Evolutionary conservation across 78 protist genomes (phyloP).

Genomic region (Mantamonas sphyraenae): DNA sequence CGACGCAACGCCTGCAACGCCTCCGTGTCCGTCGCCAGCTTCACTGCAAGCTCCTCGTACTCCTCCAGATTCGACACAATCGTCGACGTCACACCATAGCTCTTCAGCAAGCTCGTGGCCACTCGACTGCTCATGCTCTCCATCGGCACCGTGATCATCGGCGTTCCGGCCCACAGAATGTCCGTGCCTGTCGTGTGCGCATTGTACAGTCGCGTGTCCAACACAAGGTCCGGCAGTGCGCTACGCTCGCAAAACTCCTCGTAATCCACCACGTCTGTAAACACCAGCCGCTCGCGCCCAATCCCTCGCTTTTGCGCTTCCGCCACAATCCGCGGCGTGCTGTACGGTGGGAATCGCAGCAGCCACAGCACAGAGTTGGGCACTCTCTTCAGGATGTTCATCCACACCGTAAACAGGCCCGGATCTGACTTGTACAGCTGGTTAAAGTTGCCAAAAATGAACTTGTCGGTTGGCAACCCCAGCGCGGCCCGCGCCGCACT

Average conservation of each 20-base stretch:
- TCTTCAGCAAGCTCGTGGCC: background rate
- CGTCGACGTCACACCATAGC: background rate
- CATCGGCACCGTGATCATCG: background rate
- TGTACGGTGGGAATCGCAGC: background rate
- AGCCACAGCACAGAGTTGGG: background rate
- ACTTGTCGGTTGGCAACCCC: background rate
- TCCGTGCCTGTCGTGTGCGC: background rate
- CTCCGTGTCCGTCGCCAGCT: background rate
- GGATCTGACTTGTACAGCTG: conserved; percentile 13
- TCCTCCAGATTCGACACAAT: background rate
- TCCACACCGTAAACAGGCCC: background rate
- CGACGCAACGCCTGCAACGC: background rate
- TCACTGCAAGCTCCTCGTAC: background rate
- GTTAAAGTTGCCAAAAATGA: conserved; percentile 2
- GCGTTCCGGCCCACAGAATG: background rate
- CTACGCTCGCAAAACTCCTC: background rate
- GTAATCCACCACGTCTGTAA: background rate
- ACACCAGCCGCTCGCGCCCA: background rate
- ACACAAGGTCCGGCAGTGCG: background rate
- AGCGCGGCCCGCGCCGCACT: background rate
- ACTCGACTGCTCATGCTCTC: background rate
- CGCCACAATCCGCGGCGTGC: background rate
- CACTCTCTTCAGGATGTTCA: background rate
- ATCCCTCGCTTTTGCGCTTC: background rate
- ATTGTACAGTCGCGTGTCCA: background rate